Conservation (phyloP, 352 stramenopile genomes). For the Pythium apleroticum region DNA sequence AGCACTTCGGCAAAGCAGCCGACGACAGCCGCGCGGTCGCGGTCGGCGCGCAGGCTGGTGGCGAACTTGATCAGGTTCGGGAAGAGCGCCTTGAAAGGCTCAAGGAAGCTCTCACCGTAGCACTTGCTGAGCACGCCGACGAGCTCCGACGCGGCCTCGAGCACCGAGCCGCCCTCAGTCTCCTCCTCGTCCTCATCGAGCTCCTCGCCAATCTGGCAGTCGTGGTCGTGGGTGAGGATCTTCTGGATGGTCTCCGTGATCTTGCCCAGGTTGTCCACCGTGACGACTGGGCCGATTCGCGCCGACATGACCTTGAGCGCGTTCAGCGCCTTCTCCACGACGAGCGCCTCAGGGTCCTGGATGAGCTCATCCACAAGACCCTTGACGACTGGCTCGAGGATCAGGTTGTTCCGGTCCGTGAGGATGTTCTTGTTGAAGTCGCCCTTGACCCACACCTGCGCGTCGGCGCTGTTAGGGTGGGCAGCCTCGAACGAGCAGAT, state of each 20-base stretch:
- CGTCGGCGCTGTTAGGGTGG: slow-evolving; percentile 75
- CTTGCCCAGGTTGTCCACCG: slow-evolving; percentile 86
- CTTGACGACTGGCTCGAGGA: slow-evolving; percentile 80
- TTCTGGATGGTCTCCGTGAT: slow-evolving; percentile 87
- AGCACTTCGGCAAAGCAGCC: slow-evolving; percentile 95
- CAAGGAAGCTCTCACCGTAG: slow-evolving; percentile 91
- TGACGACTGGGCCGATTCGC: slow-evolving; percentile 90
- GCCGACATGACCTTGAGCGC: slow-evolving; percentile 95
- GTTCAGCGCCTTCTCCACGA: slow-evolving; percentile 96
- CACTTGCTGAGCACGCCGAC: slow-evolving; percentile 93
- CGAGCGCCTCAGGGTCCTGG: slow-evolving; percentile 73
- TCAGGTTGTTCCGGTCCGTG: slow-evolving; percentile 73
- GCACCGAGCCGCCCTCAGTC: slow-evolving; percentile 92
- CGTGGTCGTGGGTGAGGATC: slow-evolving; percentile 87
- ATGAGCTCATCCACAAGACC: slow-evolving; percentile 74
- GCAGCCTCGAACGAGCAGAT: slow-evolving; percentile 85
- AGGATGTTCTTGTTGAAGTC: slow-evolving; percentile 81
- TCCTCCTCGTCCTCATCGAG: slow-evolving; percentile 90
- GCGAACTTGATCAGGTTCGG: slow-evolving; percentile 90
- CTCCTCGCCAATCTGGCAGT: slow-evolving; percentile 88
- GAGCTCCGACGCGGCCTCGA: slow-evolving; percentile 93
- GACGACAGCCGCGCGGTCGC: slow-evolving; percentile 93
- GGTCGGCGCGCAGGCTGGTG: slow-evolving; percentile 87
- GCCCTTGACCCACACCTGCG: slow-evolving; percentile 82
- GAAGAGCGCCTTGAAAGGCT: slow-evolving; percentile 91